Conservation (phyloP, 352 stramenopile species). For the Albugo candida region DNA sequence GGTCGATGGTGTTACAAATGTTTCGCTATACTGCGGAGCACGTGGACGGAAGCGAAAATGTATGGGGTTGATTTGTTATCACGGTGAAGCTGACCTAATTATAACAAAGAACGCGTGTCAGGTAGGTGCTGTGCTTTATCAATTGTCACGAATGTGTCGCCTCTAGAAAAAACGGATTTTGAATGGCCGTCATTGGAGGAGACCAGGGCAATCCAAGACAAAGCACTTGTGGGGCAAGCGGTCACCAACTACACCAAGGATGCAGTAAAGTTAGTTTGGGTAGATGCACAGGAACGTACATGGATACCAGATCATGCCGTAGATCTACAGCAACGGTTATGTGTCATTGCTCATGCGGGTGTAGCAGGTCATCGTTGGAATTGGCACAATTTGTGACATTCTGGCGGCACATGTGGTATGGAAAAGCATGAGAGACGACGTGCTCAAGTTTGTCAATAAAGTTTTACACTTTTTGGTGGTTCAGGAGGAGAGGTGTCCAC, state of each 20-base stretch:
- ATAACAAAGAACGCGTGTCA: neutral
- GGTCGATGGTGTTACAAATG: conserved; percentile 6
- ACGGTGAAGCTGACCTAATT: conserved; percentile 2
- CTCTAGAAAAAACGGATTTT: conserved; percentile 4
- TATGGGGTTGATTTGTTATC: conserved; percentile 16
- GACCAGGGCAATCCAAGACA: neutral
- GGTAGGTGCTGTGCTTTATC: neutral
- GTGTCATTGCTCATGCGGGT: conserved; percentile 12
- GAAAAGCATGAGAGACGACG: conserved; percentile 1
- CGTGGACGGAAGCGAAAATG: conserved; percentile 9
- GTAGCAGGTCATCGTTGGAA: conserved; percentile 10
- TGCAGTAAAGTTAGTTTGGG: neutral
- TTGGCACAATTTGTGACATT: conserved; percentile 3
- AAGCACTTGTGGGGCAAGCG: neutral
- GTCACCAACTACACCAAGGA: neutral
- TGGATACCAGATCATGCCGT: conserved; percentile 10
- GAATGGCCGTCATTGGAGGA: conserved; percentile 7
- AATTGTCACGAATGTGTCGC: conserved; percentile 2
- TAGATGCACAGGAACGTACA: neutral
- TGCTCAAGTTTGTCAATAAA: conserved; percentile 4
- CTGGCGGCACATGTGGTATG: conserved; percentile 8
- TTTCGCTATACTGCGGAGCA: conserved; percentile 15
- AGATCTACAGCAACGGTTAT: conserved; percentile 9
- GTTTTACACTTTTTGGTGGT: conserved; percentile 1
- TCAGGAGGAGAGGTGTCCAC: conserved; percentile 1